phyloP scores from a whole-genome alignment of 2,329 filamentous ascomycete genomes.

The Hymenoscyphus salicellus region DNA sequence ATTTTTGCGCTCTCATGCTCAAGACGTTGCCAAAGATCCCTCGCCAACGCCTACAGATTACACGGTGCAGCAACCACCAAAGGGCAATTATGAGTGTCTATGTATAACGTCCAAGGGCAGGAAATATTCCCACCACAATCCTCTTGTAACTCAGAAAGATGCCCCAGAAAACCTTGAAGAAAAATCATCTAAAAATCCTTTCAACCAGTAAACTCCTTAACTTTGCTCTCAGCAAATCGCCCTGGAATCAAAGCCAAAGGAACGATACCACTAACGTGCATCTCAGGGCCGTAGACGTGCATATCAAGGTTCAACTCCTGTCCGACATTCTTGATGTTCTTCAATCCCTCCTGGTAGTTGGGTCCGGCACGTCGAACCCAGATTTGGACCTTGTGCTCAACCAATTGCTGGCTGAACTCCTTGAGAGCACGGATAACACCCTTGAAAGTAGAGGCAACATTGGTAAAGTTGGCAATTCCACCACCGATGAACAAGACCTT shows the following conservation, averaged over 20 bases:
- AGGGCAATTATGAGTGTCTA: slow-evolving; percentile 13
- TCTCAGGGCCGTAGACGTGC: slow-evolving; percentile 80
- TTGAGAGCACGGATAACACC: slow-evolving; percentile 95
- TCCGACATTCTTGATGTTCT: slow-evolving; percentile 98
- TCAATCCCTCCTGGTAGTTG: slow-evolving; percentile 99
- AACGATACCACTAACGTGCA: slow-evolving; percentile 93
- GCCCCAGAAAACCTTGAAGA: slow-evolving; percentile 5
- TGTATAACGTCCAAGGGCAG: slow-evolving; percentile 4
- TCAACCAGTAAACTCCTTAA: slow-evolving; percentile 53
- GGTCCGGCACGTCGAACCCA: slow-evolving; percentile 89
- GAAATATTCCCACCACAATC: neutral
- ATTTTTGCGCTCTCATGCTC: slow-evolving; percentile 8
- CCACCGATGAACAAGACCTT: slow-evolving; percentile 99
- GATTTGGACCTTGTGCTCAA: slow-evolving; percentile 97
- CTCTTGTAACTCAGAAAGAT: slow-evolving; percentile 9
- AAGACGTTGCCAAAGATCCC: slow-evolving; percentile 13
- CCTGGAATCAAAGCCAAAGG: slow-evolving; percentile 77
- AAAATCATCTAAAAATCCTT: slow-evolving; percentile 7
- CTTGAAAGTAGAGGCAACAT: slow-evolving; percentile 99
- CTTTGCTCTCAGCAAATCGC: slow-evolving; percentile 59
- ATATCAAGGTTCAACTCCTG: slow-evolving; percentile 93
- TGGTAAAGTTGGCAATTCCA: slow-evolving; percentile 99
- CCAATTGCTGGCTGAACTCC: slow-evolving; percentile 79
- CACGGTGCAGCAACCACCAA: slow-evolving; percentile 1
- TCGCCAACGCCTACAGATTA: slow-evolving; percentile 14